phyloP scores from a whole-genome alignment of 2,329 filamentous ascomycete species.

The Harringtonia lauricola region DNA sequence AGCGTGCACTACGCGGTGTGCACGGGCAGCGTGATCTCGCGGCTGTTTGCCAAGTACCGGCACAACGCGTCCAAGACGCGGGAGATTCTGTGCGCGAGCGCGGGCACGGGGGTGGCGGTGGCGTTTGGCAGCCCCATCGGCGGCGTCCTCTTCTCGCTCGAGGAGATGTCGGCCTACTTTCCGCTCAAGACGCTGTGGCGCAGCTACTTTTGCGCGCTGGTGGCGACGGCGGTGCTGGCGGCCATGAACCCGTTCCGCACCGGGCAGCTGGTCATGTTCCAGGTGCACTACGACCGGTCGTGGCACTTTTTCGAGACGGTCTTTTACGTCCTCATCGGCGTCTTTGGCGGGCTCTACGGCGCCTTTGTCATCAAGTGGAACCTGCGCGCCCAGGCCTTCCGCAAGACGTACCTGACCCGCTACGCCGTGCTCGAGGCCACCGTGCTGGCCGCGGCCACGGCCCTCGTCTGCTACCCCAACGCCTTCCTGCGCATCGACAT shows the following conservation, averaged over 20 bases:
- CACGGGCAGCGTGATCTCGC: slow-evolving; percentile 90
- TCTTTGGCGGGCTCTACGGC: slow-evolving; percentile 91
- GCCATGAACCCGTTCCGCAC: slow-evolving; percentile 97
- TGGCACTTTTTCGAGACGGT: slow-evolving; percentile 97
- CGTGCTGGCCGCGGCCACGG: slow-evolving; percentile 70
- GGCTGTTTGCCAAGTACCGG: slow-evolving; percentile 85
- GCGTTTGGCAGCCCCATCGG: slow-evolving; percentile 97
- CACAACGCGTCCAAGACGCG: slow-evolving; percentile 87
- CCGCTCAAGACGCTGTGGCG: slow-evolving; percentile 96
- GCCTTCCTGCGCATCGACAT: slow-evolving; percentile 94
- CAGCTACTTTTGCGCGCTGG: slow-evolving; percentile 94
- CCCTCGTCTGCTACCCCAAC: slow-evolving; percentile 92
- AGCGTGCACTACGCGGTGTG: slow-evolving; percentile 99
- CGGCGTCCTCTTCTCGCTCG: slow-evolving; percentile 88
- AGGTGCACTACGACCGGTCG: slow-evolving; percentile 85
- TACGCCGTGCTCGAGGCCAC: slow-evolving; percentile 84
- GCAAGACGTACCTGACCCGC: slow-evolving; percentile 79
- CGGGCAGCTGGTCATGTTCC: slow-evolving; percentile 98
- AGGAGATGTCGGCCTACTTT: slow-evolving; percentile 96
- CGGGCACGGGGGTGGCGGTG: slow-evolving; percentile 88
- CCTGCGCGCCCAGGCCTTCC: slow-evolving; percentile 76
- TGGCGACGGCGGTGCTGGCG: slow-evolving; percentile 83
- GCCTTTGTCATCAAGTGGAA: slow-evolving; percentile 99
- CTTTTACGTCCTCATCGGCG: slow-evolving; percentile 83
- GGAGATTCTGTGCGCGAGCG: slow-evolving; percentile 89